Evolutionary conservation across 306 rosid genomes (phyloP).

Genomic region (Heteromeles arbutifolia): DNA sequence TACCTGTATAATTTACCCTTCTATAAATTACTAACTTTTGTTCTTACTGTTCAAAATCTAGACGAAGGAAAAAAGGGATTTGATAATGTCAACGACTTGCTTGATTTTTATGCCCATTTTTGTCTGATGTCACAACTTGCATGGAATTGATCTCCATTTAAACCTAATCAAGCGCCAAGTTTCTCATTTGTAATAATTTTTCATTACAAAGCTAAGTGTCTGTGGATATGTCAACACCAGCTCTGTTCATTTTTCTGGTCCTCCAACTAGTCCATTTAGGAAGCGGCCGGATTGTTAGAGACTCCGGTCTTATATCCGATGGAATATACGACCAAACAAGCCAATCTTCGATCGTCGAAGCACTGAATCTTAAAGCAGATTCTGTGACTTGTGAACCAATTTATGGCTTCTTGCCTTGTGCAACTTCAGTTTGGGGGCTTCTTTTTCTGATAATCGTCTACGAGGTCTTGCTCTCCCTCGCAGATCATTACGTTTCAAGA

Average conservation of each 20-base stretch:
- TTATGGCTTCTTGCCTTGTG: slow-evolving; percentile 36
- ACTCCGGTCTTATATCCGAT: slow-evolving; percentile 3
- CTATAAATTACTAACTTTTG: neutral
- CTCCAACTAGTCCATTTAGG: slow-evolving; percentile 5
- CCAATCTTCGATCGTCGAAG: neutral
- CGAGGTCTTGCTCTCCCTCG: slow-evolving; percentile 25
- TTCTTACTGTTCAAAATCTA: neutral
- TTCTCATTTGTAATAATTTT: neutral
- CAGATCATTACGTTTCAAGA: slow-evolving; percentile 7
- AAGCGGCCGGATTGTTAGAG: slow-evolving; percentile 4
- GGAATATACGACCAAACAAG: neutral
- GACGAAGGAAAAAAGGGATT: neutral
- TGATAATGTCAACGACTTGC: neutral
- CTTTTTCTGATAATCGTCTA: slow-evolving; percentile 29
- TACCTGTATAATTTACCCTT: no score
- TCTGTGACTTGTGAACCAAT: slow-evolving; percentile 34
- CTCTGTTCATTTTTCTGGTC: neutral
- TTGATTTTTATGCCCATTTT: neutral
- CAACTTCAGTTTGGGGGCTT: slow-evolving; percentile 22
- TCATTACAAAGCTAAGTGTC: neutral
- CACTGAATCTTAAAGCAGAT: slow-evolving; percentile 1
- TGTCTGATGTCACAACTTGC: neutral
- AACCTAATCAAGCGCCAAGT: neutral
- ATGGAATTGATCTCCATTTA: neutral
- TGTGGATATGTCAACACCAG: neutral